These are phyloP conservation scores for Dryas integrifolia DNA, from an alignment of 331 rosid genomes.

Conservation along the genomic window DNA sequence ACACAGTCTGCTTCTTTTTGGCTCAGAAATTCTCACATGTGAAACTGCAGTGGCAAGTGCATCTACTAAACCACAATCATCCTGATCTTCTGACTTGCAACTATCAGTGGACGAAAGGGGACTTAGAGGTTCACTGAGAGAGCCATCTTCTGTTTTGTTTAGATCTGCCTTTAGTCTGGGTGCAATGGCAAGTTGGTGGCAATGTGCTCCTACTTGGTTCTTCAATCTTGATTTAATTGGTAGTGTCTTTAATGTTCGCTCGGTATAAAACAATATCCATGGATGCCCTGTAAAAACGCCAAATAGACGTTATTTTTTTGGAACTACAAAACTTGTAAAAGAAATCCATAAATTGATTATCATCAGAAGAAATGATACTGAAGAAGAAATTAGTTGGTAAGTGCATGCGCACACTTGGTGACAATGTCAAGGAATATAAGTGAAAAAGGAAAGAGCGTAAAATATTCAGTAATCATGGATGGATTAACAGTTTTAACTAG, in stretches of 20 bases:
- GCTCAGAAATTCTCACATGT: constrained; percentile 87
- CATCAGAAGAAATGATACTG: background rate
- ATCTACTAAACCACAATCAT: constrained; percentile 64
- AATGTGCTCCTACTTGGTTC: constrained; percentile 47
- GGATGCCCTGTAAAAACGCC: constrained; percentile 75
- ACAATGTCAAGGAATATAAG: background rate
- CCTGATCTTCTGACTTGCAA: constrained; percentile 61
- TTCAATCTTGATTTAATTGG: constrained; percentile 56
- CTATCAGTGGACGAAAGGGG: constrained; percentile 55
- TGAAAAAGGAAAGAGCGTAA: background rate
- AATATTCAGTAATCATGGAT: background rate
- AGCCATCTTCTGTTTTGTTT: constrained; percentile 40
- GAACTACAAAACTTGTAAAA: background rate
- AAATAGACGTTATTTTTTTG: constrained; percentile 17
- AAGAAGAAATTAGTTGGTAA: background rate
- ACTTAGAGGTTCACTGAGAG: constrained; percentile 43
- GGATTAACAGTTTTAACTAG: background rate
- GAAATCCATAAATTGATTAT: background rate
- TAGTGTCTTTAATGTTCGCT: constrained; percentile 49
- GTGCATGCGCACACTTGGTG: background rate
- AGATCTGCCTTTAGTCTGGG: constrained; percentile 47
- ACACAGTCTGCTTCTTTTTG: constrained; percentile 86
- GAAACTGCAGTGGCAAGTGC: constrained; percentile 92
- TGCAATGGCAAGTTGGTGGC: constrained; percentile 36
- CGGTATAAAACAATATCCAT: constrained; percentile 92